Conservation (phyloP, 495 filamentous ascomycete species). For the Penicillium lividum region DNA sequence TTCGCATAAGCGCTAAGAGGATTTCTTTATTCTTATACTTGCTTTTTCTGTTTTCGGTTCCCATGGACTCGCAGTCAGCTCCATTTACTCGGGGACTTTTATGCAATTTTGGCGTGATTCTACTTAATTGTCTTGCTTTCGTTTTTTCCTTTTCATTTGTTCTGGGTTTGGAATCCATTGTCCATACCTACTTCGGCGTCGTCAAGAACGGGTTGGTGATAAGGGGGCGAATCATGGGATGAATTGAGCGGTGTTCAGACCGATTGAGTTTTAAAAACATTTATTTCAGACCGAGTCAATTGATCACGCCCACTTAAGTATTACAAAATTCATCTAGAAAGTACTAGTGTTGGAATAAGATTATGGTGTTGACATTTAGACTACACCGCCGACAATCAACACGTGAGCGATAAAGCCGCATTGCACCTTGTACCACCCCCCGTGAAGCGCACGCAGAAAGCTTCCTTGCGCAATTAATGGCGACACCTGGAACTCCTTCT, state of each 20-base stretch:
- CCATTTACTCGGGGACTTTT: constrained; percentile 15
- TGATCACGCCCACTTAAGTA: not conserved
- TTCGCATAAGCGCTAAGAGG: constrained; percentile 29
- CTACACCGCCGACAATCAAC: constrained; percentile 30
- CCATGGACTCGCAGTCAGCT: constrained; percentile 7
- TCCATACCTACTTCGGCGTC: constrained; percentile 35
- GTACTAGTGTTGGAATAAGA: too few species aligned
- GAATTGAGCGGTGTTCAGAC: constrained; percentile 13
- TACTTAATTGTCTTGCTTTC: constrained; percentile 8
- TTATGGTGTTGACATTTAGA: too few species aligned
- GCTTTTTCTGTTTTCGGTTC: constrained; percentile 8
- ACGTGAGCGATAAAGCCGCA: constrained; percentile 31
- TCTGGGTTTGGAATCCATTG: constrained; percentile 24
- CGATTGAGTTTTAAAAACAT: constrained; percentile 1
- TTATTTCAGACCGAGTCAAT: not conserved
- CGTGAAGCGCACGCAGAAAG: constrained; percentile 7
- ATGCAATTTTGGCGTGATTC: constrained; percentile 22
- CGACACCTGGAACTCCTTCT: constrained; percentile 13
- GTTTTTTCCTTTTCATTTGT: constrained; percentile 13
- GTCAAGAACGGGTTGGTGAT: constrained; percentile 30
- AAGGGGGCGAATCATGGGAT: constrained; percentile 20
- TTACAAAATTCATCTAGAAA: not conserved
- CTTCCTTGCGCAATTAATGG: constrained; percentile 10
- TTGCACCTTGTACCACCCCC: constrained; percentile 23
- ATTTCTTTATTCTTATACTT: constrained; percentile 2